These are phyloP conservation scores for Talaromyces rugulosus DNA, from an alignment of 2,329 filamentous ascomycete species.

Conservation along the genomic window DNA sequence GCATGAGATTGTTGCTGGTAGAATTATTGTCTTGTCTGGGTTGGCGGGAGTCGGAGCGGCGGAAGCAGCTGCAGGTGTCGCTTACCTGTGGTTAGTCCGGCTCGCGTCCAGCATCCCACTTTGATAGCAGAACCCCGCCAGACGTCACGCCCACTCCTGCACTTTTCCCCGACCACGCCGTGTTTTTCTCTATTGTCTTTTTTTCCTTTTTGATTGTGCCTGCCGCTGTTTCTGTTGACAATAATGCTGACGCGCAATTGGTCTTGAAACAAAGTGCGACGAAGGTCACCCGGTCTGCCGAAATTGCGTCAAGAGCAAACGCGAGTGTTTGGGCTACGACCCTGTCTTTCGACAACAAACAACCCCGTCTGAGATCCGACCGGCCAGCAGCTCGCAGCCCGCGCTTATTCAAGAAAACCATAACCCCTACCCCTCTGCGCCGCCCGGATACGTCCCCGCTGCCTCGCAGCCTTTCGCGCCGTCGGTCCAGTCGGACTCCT, in stretches of 20 bases:
- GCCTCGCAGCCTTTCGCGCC: constrained; percentile 35
- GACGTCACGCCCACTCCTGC: neutral
- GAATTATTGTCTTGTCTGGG: neutral
- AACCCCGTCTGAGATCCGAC: constrained; percentile 67
- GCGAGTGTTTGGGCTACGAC: constrained; percentile 65
- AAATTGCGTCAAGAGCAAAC: constrained; percentile 65
- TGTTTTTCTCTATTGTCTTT: constrained; percentile 11
- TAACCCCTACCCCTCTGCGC: constrained; percentile 31
- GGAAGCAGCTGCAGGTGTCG: neutral
- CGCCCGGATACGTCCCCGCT: constrained; percentile 37
- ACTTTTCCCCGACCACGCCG: constrained; percentile 12
- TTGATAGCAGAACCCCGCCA: constrained; percentile 14
- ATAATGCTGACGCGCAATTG: constrained; percentile 17
- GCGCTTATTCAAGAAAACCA: constrained; percentile 26
- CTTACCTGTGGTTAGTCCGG: neutral
- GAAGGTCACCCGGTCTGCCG: constrained; percentile 86
- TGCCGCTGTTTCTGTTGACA: constrained; percentile 1
- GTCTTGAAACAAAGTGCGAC: constrained; percentile 68
- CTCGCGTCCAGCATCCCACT: constrained; percentile 17
- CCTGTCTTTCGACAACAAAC: constrained; percentile 68
- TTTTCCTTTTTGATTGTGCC: neutral
- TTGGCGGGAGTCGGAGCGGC: constrained; percentile 5
- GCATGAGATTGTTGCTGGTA: constrained; percentile 18
- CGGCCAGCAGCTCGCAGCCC: constrained; percentile 42
- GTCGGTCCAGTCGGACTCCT: constrained; percentile 34